Base-by-base conservation (phyloP, 345 rosid species). In the Dipteronia dyeriana region DNA sequence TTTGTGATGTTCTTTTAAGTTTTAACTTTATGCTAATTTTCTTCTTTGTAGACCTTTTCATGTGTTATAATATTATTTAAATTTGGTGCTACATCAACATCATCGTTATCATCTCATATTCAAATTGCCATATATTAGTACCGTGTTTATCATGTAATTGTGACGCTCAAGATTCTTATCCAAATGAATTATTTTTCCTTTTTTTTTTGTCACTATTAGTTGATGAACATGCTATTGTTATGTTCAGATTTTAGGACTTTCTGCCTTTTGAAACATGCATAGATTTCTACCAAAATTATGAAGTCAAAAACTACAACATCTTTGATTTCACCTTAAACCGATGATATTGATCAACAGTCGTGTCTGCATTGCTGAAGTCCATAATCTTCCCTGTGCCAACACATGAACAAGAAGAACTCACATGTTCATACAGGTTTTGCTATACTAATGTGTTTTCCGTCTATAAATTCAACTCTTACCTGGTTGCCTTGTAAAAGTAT, bases 301-400 rank as follows among this genome's bases (percentile, higher is more conserved):
- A 75, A 69, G 81, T 71, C 77, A 79, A 62, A 62, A 47, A 79
- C 63, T 29, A 19, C 60, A 59, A 10, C 25, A 74, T 34, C 3
- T 10, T 5, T 51, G 47, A 69, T 70, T 77, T 80, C 81, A 93
- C 98, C 89, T 90, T 84, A 71, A 85, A 92, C 49, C 97, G 79
- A 75, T 93, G 97, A 84, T 93, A 95, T 66, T 93, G 99, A 89
- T 95, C 99, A 11, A 93, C 97, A 2, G 98, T 86, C 1, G 85
- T 89, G 80, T 95, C 97, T 75, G 97, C 99, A 93, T 91, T 92
- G 92, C 99, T 95, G 81, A 93, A 92, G 81, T 95, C 99, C 82
- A 93, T 25, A 72, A 95, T 95, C 84, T 84, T 95, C 43, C 98
- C 98, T 93, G 85, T 65, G 17, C 14, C 82, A 71, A 71, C 65